Base-by-base conservation (phyloP, 1,284 basidiomycete species). In the Rhodotorula sp. region DNA sequence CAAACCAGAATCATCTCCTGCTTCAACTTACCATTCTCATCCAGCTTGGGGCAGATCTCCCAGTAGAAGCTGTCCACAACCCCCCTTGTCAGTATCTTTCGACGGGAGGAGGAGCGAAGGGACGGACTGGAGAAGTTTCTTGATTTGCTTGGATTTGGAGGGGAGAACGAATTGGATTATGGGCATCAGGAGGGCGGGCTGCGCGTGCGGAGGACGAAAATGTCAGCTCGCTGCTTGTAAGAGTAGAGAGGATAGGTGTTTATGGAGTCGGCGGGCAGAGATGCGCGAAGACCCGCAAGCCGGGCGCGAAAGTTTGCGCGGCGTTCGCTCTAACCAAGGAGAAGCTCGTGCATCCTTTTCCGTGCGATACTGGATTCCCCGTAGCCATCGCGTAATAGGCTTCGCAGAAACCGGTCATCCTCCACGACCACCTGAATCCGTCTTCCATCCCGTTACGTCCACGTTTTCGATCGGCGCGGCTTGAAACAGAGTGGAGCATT, bases 1-100 rank as follows among this genome's bases (percentile, higher is more conserved):
- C 95, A 94, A 57, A 99, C 95, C 58, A 99, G 86, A 78, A 99
- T 99, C 96, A 99, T 99, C 84, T 99, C 96, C 82, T 99, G 96
- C 86, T 97, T 98, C 77, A 99, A 83, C 83, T 98, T 98, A 65
- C 96, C 96, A 74, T 87, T 88, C 74, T 98, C 94, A 77, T 99
- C 96, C 76, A 96, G 90, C 82, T 99, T 98, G 34, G 96, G 95
- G 82, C 94, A 98, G 44, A 99, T 91, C 83, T 99, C 96, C 95
- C 94, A 99, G 82, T 99, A 99, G 81, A 98, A 98, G 82, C 98
- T 76, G 59, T 40, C 10, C 9, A 20, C 30, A 24, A 22, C 16
- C 16, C 15, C 11, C 4, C 28, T n/a, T n/a, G 22, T 55, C 22
- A 55, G 53, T 7, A 30, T n/a, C n/a, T n/a, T n/a, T n/a, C n/a